phyloP scores from a whole-genome alignment of 139 green algal genomes.

The Volvox reticuliferus region DNA sequence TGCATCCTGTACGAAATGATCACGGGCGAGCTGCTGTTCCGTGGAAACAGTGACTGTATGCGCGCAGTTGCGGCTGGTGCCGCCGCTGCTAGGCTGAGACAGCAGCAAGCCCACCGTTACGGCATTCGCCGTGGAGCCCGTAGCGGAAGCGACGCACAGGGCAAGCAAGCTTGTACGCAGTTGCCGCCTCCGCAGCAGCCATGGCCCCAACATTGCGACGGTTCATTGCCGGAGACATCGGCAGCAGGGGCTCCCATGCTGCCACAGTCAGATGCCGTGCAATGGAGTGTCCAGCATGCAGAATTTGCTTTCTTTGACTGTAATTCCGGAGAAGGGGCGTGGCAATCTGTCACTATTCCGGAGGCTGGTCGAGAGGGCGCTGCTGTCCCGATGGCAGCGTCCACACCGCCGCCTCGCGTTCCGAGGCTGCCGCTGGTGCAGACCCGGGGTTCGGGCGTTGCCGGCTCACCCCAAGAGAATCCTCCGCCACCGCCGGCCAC shows the following conservation, averaged over 20 bases:
- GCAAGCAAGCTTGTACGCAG: not conserved
- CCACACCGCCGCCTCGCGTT: not conserved
- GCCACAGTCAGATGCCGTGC: not conserved
- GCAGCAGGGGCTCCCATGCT: not conserved
- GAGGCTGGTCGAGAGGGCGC: not conserved
- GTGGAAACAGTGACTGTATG: slow-evolving; percentile 42
- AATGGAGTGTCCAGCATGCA: not conserved
- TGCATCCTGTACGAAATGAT: slow-evolving; percentile 91
- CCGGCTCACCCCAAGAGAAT: not conserved
- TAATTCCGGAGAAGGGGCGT: not conserved
- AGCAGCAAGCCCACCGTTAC: not conserved
- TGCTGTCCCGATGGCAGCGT: not conserved
- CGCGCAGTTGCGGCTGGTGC: not conserved
- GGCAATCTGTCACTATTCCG: not conserved
- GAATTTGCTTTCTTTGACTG: not conserved
- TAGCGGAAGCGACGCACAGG: not conserved
- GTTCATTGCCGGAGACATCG: not conserved
- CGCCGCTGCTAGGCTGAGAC: not conserved
- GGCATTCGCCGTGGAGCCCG: not conserved
- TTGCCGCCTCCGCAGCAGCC: not conserved
- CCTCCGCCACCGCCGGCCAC: not conserved
- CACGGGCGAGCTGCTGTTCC: slow-evolving; percentile 72
- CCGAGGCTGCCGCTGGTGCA: not conserved
- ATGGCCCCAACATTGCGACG: not conserved
- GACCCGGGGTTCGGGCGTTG: not conserved